phyloP scores from a whole-genome alignment of 2,329 filamentous ascomycete species.

The Alternaria hordeiaustralica region DNA sequence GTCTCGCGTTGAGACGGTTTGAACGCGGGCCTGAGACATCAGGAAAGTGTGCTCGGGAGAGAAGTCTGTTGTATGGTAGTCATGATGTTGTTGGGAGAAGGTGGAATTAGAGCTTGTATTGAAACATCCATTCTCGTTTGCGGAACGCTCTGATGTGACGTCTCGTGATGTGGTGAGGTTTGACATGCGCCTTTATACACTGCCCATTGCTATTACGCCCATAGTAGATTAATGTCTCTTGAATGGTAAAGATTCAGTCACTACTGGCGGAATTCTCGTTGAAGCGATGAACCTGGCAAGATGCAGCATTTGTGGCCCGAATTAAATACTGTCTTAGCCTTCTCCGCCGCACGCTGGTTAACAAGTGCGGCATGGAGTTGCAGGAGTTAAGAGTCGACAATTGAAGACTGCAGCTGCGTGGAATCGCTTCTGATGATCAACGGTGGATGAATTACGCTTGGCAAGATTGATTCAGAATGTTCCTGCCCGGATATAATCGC shows the following conservation, averaged over 20 bases:
- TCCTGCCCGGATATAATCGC: background rate
- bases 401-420: background rate
- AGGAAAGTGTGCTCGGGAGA: background rate
- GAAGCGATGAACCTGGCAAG: background rate
- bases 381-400: background rate
- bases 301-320: background rate
- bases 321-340: background rate
- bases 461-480: background rate
- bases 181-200: background rate
- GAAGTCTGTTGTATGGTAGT: background rate
- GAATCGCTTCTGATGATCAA: rapidly evolving
- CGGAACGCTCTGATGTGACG: background rate
- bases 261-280: too few species aligned
- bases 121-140: background rate
- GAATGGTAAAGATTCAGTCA: too few species aligned
- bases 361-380: background rate
- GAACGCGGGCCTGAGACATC: background rate
- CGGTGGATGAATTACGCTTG: background rate
- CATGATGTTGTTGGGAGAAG: background rate
- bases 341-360: background rate
- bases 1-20: background rate
- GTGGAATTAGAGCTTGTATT: background rate
- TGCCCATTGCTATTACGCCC: background rate
- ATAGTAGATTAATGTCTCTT: background rate
- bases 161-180: background rate